Conservation (phyloP, 306 rosid genomes). For the Trifolium dubium region DNA sequence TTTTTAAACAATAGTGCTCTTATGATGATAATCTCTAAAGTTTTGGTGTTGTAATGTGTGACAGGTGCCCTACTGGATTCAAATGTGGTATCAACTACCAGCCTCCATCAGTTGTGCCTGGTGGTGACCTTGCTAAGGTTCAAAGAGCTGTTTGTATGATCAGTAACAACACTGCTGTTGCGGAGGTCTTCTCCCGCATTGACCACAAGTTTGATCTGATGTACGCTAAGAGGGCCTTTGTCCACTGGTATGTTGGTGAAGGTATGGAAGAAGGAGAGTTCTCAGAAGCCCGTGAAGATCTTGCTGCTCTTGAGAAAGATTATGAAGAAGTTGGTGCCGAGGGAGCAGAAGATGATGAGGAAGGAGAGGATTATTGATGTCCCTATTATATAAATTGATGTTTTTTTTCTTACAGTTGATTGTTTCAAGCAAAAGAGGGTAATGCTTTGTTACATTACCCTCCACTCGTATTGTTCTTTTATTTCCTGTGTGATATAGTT, state of each 20-base stretch:
- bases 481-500: constrained; percentile 51
- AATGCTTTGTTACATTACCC: constrained; percentile 51
- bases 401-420: constrained; percentile 28
- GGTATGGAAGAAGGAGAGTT: constrained; percentile 99
- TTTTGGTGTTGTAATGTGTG: constrained; percentile 12
- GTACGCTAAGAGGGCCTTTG: constrained; percentile 99
- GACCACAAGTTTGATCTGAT: constrained; percentile 97
- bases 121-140: constrained; percentile 95
- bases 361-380: constrained; percentile 68
- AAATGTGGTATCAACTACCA: constrained; percentile 98
- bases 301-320: constrained; percentile 99
- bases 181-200: constrained; percentile 98
- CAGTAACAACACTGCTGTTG: constrained; percentile 99
- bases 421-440: constrained; percentile 43
- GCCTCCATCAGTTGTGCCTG: constrained; percentile 97
- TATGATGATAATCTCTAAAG: neutral
- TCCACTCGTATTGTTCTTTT: constrained; percentile 35
- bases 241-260: constrained; percentile 98
- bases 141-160: constrained; percentile 99
- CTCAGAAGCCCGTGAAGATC: constrained; percentile 99
- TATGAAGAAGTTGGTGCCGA: constrained; percentile 99
- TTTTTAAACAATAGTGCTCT: neutral
- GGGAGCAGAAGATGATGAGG: constrained; percentile 90
- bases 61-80: constrained; percentile 99
- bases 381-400: constrained; percentile 29